phyloP scores from a whole-genome alignment of 306 rosid genomes.

The Acacia melanoxylon region DNA sequence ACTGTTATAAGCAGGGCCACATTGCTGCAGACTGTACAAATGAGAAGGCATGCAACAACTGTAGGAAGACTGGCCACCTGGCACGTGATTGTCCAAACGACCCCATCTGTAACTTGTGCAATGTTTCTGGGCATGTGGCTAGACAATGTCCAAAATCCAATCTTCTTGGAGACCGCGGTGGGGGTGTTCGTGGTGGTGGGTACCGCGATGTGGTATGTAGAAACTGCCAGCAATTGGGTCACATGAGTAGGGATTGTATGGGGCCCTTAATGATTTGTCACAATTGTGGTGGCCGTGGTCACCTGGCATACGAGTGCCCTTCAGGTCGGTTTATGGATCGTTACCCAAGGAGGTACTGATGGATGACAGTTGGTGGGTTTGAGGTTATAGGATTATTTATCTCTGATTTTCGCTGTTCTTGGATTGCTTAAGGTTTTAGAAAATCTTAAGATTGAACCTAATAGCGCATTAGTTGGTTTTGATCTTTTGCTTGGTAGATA shows the following conservation, averaged over 20 bases:
- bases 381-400: constrained; percentile 10
- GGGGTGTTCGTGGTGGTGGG: constrained; percentile 45
- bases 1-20: constrained; percentile 98
- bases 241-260: constrained; percentile 98
- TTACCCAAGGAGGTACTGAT: constrained; percentile 86
- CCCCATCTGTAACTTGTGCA: constrained; percentile 92
- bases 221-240: constrained; percentile 93
- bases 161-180: constrained; percentile 59
- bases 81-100: constrained; percentile 98
- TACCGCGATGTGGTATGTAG: constrained; percentile 82
- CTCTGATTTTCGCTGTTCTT: constrained; percentile 14
- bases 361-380: constrained; percentile 25
- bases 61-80: constrained; percentile 93
- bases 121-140: constrained; percentile 93
- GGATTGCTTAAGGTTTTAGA: background rate
- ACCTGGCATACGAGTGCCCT: constrained; percentile 95
- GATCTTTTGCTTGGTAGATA: constrained; percentile 25
- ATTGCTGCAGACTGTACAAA: constrained; percentile 95
- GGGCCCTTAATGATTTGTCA: constrained; percentile 95
- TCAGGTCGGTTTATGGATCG: constrained; percentile 94
- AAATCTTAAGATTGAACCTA: constrained; percentile 9
- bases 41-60: constrained; percentile 98
- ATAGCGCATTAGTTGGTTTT: constrained; percentile 31
- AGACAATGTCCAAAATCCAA: constrained; percentile 84
- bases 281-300: constrained; percentile 98